Evolutionary conservation across 2,329 filamentous ascomycete species (phyloP).

Genomic region (Knoxdaviesia capensis): DNA sequence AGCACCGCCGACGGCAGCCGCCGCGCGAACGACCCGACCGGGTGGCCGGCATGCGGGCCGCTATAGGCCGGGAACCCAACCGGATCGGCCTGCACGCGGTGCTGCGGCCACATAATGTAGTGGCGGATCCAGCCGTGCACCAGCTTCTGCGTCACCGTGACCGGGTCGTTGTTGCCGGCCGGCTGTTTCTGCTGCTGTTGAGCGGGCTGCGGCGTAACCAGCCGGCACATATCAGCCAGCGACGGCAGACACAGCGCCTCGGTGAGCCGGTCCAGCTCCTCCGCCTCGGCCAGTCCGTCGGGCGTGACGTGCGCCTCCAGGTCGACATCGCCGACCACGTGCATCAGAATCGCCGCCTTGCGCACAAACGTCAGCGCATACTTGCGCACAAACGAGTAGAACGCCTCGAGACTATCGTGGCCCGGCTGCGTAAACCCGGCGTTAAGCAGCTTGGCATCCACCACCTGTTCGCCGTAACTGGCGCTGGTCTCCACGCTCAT

Average conservation of each 20-base stretch:
- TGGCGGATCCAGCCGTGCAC: constrained; percentile 58
- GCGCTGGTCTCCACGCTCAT: constrained; percentile 16
- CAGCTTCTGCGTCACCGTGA: constrained; percentile 11
- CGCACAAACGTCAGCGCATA: constrained; percentile 84
- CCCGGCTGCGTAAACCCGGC: constrained; percentile 33
- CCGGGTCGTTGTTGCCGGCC: constrained; percentile 21
- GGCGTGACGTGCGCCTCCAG: constrained; percentile 52
- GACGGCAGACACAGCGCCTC: constrained; percentile 55
- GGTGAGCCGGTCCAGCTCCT: constrained; percentile 68
- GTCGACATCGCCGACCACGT: constrained; percentile 76
- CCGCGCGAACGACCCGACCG: constrained; percentile 4
- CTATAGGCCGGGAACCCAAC: neutral
- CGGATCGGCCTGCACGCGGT: constrained; percentile 1
- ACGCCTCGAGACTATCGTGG: constrained; percentile 29
- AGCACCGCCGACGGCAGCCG: constrained; percentile 23
- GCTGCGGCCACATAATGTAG: constrained; percentile 20
- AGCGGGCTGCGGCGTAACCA: constrained; percentile 24
- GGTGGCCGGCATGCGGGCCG: neutral
- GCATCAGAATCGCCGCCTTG: constrained; percentile 64
- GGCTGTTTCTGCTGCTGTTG: constrained; percentile 15
- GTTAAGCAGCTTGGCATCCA: constrained; percentile 10
- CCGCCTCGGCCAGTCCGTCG: constrained; percentile 31
- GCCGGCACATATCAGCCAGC: constrained; percentile 57
- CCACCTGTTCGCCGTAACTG: neutral
- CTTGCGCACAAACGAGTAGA: constrained; percentile 45